phyloP scores from a whole-genome alignment of 1,284 basidiomycete species.

The Laetiporus sulphureus region DNA sequence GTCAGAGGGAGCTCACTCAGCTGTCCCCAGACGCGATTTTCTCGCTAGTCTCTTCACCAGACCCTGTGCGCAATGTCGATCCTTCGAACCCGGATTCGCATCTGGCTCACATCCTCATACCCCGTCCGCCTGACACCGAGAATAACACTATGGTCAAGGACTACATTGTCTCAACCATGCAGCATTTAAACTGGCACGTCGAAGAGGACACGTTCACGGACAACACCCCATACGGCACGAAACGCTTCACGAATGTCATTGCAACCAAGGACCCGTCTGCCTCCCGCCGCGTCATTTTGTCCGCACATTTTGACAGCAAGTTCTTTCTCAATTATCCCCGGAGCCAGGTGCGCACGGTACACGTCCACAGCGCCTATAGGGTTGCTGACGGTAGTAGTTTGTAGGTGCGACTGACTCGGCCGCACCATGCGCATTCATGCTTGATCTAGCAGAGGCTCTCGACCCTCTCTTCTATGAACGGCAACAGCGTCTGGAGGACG shows the following conservation, averaged over 20 bases:
- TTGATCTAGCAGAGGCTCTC: conserved; percentile 82
- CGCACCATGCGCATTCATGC: conserved; percentile 89
- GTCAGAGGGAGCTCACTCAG: conserved; percentile 31
- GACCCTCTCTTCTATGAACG: conserved; percentile 63
- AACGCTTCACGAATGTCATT: conserved; percentile 86
- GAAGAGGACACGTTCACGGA: conserved; percentile 78
- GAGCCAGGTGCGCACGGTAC: conserved; percentile 51
- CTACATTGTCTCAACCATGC: conserved; percentile 68
- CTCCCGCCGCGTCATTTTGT: conserved; percentile 73
- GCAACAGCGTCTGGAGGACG: conserved; percentile 48
- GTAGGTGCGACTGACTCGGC: conserved; percentile 98
- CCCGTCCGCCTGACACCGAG: conserved; percentile 65
- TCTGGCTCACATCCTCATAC: conserved; percentile 76
- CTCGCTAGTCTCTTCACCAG: conserved; percentile 43
- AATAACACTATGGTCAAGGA: conserved; percentile 77
- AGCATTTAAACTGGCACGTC: conserved; percentile 75
- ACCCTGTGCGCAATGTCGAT: conserved; percentile 65
- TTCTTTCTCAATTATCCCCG: conserved; percentile 69
- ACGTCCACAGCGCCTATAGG: conserved; percentile 1
- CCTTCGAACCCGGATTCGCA: conserved; percentile 62
- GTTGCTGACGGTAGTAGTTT: conserved; percentile 54
- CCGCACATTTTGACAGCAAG: conserved; percentile 97
- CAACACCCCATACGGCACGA: conserved; percentile 79
- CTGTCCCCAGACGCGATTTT: conserved; percentile 48
- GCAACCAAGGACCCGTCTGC: conserved; percentile 92